phyloP scores from a whole-genome alignment of 1,284 basidiomycete genomes.

The Pascua guehoae region DNA sequence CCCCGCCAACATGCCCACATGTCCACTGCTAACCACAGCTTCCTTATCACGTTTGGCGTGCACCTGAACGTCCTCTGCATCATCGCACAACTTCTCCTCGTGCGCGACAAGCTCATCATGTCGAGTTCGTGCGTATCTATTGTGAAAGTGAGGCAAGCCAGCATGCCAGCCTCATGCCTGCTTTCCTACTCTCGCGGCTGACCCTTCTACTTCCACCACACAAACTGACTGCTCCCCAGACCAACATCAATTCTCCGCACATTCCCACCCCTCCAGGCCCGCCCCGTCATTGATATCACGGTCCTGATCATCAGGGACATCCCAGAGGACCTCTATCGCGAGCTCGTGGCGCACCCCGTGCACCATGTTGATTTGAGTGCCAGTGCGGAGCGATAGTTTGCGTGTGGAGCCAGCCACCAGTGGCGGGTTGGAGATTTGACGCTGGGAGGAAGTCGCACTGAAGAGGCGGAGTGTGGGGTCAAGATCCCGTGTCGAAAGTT shows the following conservation, averaged over 20 bases:
- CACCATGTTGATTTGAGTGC: not conserved
- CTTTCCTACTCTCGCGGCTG: not conserved
- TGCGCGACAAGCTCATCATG: constrained; percentile 81
- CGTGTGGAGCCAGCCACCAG: no score
- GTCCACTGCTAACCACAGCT: constrained; percentile 47
- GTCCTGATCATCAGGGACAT: constrained; percentile 89
- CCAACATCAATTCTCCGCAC: constrained; percentile 94
- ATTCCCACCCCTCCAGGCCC: constrained; percentile 84
- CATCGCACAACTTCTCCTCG: constrained; percentile 86
- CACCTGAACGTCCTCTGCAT: constrained; percentile 95
- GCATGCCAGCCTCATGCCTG: no score
- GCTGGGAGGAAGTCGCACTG: no score
- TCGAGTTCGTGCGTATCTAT: constrained; percentile 64
- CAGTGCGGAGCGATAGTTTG: no score
- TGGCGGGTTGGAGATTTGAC: no score
- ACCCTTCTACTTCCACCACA: not conserved
- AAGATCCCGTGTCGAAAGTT: no score
- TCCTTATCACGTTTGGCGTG: constrained; percentile 90
- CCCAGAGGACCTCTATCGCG: constrained; percentile 80
- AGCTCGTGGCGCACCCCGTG: constrained; percentile 76
- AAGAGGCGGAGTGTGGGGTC: no score
- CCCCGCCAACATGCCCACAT: not conserved
- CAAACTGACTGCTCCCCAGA: constrained; percentile 51
- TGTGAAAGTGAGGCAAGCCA: no score
- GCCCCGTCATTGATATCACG: constrained; percentile 83